These are phyloP conservation scores for Aspergillus fijiensis DNA, from an alignment of 2,329 filamentous ascomycete genomes.

Conservation along the genomic window DNA sequence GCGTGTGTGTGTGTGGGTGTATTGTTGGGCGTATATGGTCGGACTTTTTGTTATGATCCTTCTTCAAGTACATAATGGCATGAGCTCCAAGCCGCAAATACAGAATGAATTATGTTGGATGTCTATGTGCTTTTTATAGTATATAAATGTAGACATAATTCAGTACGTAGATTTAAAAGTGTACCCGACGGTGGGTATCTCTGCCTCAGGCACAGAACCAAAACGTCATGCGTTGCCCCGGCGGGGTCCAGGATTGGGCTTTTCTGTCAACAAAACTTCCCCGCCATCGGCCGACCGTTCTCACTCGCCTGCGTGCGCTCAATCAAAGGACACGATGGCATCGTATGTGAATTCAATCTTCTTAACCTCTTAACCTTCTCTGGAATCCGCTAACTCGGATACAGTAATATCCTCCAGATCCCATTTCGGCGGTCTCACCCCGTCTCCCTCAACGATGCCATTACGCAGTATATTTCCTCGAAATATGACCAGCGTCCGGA, in stretches of 20 bases:
- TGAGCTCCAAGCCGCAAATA: constrained; percentile 26
- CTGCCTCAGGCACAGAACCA: not conserved
- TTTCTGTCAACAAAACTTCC: constrained; percentile 31
- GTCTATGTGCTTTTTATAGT: not conserved
- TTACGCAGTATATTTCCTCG: constrained; percentile 91
- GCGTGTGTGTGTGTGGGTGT: not conserved
- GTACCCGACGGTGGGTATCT: not conserved
- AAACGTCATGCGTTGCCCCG: constrained; percentile 14
- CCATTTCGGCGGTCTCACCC: constrained; percentile 85
- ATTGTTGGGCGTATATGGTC: constrained; percentile 9
- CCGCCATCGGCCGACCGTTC: constrained; percentile 6
- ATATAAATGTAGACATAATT: not conserved
- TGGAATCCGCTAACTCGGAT: not conserved
- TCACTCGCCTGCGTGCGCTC: constrained; percentile 9
- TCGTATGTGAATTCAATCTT: constrained; percentile 29
- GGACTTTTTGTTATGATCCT: constrained; percentile 9
- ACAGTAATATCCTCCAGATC: constrained; percentile 62
- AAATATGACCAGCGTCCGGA: constrained; percentile 99
- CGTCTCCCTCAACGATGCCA: constrained; percentile 74
- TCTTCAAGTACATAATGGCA: constrained; percentile 23
- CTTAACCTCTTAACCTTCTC: not conserved
- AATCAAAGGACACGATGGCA: constrained; percentile 29
- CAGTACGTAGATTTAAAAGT: no score
- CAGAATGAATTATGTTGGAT: constrained; percentile 15
- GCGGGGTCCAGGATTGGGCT: constrained; percentile 25